phyloP scores from a whole-genome alignment of 148 eudicot species.

The Amaranthus palmeri region DNA sequence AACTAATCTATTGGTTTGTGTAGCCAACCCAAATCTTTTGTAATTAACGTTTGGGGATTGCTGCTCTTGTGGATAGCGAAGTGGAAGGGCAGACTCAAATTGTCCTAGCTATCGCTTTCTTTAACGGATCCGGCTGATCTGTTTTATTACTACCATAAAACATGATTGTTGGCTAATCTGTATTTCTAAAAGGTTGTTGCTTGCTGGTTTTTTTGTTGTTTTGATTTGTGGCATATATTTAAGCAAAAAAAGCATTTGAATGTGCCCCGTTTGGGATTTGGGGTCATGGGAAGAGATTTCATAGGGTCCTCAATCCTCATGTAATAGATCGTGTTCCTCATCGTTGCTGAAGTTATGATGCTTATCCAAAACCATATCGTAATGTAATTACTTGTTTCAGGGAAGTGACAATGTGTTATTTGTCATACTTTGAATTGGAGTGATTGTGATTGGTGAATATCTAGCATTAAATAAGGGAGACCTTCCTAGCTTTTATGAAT shows the following conservation, averaged over 20 bases:
- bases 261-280: constrained; percentile 74
- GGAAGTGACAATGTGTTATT: constrained; percentile 91
- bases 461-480: constrained; percentile 71
- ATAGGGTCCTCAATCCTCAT: constrained; percentile 62
- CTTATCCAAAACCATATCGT: constrained; percentile 79
- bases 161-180: background rate
- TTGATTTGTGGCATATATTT: constrained; percentile 39
- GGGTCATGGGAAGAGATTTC: constrained; percentile 61
- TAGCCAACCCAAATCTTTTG: too few relatives aligned
- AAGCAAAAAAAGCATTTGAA: constrained; percentile 77
- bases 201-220: background rate
- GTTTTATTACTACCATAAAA: background rate
- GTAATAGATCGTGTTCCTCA: constrained; percentile 26
- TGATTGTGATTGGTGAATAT: constrained; percentile 55
- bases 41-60: too few relatives aligned
- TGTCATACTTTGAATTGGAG: constrained; percentile 72
- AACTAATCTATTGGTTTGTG: too few relatives aligned
- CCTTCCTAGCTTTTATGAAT: constrained; percentile 62
- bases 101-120: too few relatives aligned
- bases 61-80: too few relatives aligned
- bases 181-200: background rate
- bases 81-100: too few relatives aligned
- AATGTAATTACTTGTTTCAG: constrained; percentile 66
- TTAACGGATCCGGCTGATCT: too few relatives aligned
- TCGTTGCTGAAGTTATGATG: constrained; percentile 70